Evolutionary conservation across 495 filamentous ascomycete genomes (phyloP).

Genomic region (Talaromyces liani): DNA sequence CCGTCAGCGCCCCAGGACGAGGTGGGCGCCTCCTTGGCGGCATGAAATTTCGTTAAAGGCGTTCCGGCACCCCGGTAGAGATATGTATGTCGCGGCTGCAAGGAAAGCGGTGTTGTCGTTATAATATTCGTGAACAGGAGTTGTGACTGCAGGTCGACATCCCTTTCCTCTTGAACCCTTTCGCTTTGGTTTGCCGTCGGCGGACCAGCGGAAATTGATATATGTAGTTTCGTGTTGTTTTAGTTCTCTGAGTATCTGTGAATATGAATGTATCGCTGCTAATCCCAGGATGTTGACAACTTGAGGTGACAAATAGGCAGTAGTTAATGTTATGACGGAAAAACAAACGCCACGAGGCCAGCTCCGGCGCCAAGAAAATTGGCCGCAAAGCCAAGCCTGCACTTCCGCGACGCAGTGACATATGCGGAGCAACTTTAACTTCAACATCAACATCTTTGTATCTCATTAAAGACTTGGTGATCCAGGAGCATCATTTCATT

Average conservation of each 20-base stretch:
- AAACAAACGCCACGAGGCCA: slow-evolving; percentile 29
- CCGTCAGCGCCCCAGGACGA: slow-evolving; percentile 69
- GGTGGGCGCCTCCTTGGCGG: slow-evolving; percentile 69
- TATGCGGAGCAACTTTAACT: slow-evolving; percentile 1
- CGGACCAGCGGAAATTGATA: neutral
- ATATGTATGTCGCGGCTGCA: neutral
- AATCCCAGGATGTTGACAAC: neutral
- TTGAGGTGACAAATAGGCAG: neutral
- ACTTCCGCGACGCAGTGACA: neutral
- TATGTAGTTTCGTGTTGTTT: neutral
- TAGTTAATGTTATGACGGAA: neutral
- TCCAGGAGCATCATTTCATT: no score
- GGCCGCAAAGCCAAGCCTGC: neutral
- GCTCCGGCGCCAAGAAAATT: slow-evolving; percentile 7
- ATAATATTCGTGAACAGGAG: neutral
- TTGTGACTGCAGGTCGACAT: neutral
- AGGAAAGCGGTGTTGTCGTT: neutral
- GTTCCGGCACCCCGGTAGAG: neutral
- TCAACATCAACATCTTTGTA: neutral
- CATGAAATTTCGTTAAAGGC: slow-evolving; percentile 40
- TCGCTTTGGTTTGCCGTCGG: neutral
- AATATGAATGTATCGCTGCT: neutral
- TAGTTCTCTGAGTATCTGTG: neutral
- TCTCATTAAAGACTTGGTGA: neutral
- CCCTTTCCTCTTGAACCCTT: neutral